Base-by-base conservation (phyloP, 805 yeast species). In the Lipomyces orientalis region DNA sequence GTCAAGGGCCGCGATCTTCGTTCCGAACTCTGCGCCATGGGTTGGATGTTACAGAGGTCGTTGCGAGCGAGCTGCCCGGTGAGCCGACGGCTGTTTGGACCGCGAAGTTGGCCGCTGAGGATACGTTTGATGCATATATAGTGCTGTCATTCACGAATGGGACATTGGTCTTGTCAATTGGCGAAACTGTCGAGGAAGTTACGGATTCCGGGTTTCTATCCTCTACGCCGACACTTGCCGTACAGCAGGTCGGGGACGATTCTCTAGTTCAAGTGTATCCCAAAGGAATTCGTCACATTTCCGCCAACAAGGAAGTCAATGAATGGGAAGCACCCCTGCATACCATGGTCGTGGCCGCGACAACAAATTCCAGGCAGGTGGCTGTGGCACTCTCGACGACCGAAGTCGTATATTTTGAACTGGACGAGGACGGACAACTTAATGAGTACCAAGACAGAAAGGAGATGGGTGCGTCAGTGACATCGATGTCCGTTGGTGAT, bases 301-400 rank as follows among this genome's bases (percentile, higher is more conserved):
- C 76, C 51, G 71, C 76, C 65, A 72, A 73, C 22, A 73, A 73
- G 35, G 76, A 78, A 55, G 75, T 79, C n/a, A 78, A 83, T 14
- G 89, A 89, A 69, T 95, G 98, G 98, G 80, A 78, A 35, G 91
- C 97, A 0, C 97, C 97, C 0, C 87, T 88, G 0, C 97, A 95
- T 1, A 85, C 88, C 25, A 81, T 84, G 31, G 83, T 95, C 52
- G 73, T 84, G 0, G 79, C 81, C n/a, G 88, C 91, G 0, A 75
- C 90, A 0, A 78, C 89, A 2, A 91, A 92, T 19, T 80, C 83
- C 31, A 82, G 84, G 1, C 98, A 95, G 77, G 80, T 93, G 0
- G 86, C 85, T 0, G 73, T 94, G 4, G 92, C 88, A 0, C 78
- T 95, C 3, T 88, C 95, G 1, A 90, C 88, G 73, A 82, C 87